Evolutionary conservation across 306 rosid genomes (phyloP), one percentile per base, ranked within the genome.

Genomic region (Glycine soja): DNA sequence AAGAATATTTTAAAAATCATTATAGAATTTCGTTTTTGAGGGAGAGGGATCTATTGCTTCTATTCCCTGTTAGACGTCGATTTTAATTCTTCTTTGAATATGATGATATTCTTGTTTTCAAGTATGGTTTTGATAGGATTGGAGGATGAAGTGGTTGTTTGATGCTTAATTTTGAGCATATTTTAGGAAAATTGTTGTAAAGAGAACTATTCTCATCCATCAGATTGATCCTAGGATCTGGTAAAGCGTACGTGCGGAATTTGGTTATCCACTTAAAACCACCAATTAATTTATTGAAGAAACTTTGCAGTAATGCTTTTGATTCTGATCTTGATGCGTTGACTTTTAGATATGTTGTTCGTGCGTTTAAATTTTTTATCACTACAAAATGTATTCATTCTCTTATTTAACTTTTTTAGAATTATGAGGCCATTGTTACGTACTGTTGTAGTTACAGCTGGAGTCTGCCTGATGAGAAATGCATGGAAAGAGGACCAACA

Each of bases 391-490:
- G 46, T n/a, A n/a, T n/a, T n/a, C 53, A 36, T 56, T 69, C 10
- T 45, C 34, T 66, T 62, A n/a, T 18, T 66, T 62, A 34, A 64
- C 68, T 65, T 65, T 56, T 77, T 72, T 67, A 42, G 51, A 74
- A n/a, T n/a, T n/a, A 48, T 68, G 80, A 58, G 81, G 65, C 48
- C 70, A 16, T 12, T 40, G 6, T 62, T 15, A 65, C 63, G 58
- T 57, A 38, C 34, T 36, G 63, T 75, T 77, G 84, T 83, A 85
- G 92, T 88, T 58, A 43, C 88, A 19, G 69, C 84, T 56, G 97
- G 98, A 54, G 91, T 92, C 38, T 95, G 97, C 87, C 80, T 95
- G 95, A 90, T 95, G 98, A 89, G 90, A 81, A 88, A 63, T 70
- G 19, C 79, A 57, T 95, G 98, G 98, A 95, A 83, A 84, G 93